Percentiles rank a stretch among this genome's conserved stretches.
phyloP scores from a whole-genome alignment of 345 rosid genomes.

The Eucalyptus marginata region DNA sequence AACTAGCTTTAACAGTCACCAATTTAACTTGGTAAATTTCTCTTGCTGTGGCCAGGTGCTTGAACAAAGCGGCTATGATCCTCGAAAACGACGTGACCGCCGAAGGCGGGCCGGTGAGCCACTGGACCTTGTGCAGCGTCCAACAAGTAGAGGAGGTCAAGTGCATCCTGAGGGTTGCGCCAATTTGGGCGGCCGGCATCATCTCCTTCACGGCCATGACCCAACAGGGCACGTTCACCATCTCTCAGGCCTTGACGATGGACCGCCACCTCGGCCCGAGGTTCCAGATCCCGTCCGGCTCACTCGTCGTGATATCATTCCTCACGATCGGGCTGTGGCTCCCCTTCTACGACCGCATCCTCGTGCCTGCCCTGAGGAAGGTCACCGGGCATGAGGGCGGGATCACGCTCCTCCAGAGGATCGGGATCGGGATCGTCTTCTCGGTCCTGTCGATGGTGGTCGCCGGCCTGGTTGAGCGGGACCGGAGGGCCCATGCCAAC shows the following conservation, averaged over 20 bases:
- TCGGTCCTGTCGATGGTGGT: conserved; percentile 30
- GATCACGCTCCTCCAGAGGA: conserved; percentile 46
- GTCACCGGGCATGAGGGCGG: conserved; percentile 33
- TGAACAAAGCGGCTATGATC: conserved; percentile 57
- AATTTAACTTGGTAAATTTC: background rate
- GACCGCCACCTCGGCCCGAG: conserved; percentile 44
- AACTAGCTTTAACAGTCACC: background rate
- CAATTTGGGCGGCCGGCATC: conserved; percentile 48
- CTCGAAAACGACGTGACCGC: conserved; percentile 27
- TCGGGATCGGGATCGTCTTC: conserved; percentile 38
- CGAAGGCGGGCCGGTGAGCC: conserved; percentile 20
- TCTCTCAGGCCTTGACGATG: conserved; percentile 46
- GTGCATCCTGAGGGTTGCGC: conserved; percentile 36
- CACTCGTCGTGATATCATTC: conserved; percentile 22
- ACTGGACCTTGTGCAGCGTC: conserved; percentile 48
- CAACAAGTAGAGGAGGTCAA: conserved; percentile 66
- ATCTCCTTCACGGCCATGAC: conserved; percentile 19
- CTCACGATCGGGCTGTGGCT: conserved; percentile 47
- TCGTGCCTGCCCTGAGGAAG: conserved; percentile 29
- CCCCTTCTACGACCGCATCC: conserved; percentile 42
- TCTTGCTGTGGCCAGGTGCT: conserved; percentile 17
- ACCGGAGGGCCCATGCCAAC: conserved; percentile 19
- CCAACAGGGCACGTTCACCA: conserved; percentile 34
- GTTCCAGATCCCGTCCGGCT: conserved; percentile 48
- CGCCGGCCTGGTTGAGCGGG: conserved; percentile 33